A percentile compares a stretch with the other conserved stretches of the same genome.
These are phyloP conservation scores for Clohesyomyces aquaticus DNA, from an alignment of 495 filamentous ascomycete genomes.

Conservation along the genomic window DNA sequence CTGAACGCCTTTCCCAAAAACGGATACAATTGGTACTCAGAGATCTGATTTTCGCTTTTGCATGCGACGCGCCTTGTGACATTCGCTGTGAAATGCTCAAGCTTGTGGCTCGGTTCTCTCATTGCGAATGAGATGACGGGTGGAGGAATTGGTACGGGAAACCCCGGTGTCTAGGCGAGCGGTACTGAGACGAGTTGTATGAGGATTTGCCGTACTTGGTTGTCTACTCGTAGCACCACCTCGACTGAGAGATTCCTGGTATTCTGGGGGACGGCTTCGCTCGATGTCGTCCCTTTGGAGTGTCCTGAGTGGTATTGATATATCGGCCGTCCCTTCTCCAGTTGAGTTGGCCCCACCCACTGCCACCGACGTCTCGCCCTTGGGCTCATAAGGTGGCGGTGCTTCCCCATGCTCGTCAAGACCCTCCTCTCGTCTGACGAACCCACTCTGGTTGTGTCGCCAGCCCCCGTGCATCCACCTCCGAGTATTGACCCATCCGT, in stretches of 20 bases:
- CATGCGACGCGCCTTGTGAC: too few species aligned
- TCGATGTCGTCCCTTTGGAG: conserved; percentile 40
- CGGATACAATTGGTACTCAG: too few species aligned
- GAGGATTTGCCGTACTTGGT: conserved; percentile 9
- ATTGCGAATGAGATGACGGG: background rate
- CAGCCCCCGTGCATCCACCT: conserved; percentile 44
- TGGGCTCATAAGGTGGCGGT: conserved; percentile 49
- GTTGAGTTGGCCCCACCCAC: conserved; percentile 4
- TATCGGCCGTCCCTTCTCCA: conserved; percentile 10
- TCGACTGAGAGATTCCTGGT: conserved; percentile 17
- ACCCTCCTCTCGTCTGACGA: conserved; percentile 45
- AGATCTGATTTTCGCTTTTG: too few species aligned
- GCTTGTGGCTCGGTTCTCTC: background rate
- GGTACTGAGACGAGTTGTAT: conserved; percentile 5
- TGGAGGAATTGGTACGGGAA: background rate
- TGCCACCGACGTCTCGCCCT: conserved; percentile 16
- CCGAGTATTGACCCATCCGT: conserved; percentile 42
- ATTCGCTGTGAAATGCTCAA: background rate
- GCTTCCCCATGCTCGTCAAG: conserved; percentile 51
- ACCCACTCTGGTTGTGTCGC: conserved; percentile 30
- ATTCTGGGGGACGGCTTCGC: conserved; percentile 43
- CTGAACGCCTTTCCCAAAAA: too few species aligned
- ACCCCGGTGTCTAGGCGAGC: background rate
- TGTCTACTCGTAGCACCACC: background rate
- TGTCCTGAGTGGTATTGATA: conserved; percentile 44